Conservation (phyloP, 2,329 filamentous ascomycete species). For the Phyllosticta capitalensis region DNA sequence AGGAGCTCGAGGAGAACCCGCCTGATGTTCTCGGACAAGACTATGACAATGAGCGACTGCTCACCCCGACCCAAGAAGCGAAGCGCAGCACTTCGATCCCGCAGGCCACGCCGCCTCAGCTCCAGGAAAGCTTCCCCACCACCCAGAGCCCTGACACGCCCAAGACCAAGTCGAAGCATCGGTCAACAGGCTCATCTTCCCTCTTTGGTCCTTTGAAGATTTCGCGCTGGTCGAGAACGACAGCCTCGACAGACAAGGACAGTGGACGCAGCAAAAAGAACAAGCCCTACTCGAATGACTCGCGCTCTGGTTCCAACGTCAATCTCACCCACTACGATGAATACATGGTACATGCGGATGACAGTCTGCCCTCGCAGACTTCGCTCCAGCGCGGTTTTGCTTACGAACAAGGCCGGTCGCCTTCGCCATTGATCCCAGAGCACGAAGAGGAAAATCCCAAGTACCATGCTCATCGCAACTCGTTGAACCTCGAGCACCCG, state of each 20-base stretch:
- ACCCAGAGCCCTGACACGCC: slow-evolving; percentile 34
- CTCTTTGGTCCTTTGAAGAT: slow-evolving; percentile 71
- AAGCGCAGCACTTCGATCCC: slow-evolving; percentile 27
- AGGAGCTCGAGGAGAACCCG: slow-evolving; percentile 58
- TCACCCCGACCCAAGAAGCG: slow-evolving; percentile 51
- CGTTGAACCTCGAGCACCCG: slow-evolving; percentile 68
- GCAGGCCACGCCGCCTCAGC: slow-evolving; percentile 49
- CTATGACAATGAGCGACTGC: slow-evolving; percentile 49
- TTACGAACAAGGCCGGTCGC: slow-evolving; percentile 26
- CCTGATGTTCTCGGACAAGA: slow-evolving; percentile 41
- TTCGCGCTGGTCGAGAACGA: slow-evolving; percentile 95
- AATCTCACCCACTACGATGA: slow-evolving; percentile 53
- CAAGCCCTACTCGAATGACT: slow-evolving; percentile 55
- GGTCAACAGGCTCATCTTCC: slow-evolving; percentile 65
- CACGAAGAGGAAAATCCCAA: slow-evolving; percentile 54
- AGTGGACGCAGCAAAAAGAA: slow-evolving; percentile 54
- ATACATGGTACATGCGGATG: slow-evolving; percentile 50
- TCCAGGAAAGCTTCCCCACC: slow-evolving; percentile 67
- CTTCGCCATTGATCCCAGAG: slow-evolving; percentile 46
- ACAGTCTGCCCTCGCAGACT: slow-evolving; percentile 37
- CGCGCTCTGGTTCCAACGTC: slow-evolving; percentile 68
- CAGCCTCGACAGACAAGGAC: slow-evolving; percentile 74
- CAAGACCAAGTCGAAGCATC: slow-evolving; percentile 82
- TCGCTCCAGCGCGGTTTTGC: slow-evolving; percentile 20
- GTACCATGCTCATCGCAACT: slow-evolving; percentile 74